phyloP scores from a whole-genome alignment of 2,329 filamentous ascomycete genomes.

The Talaromyces sp. region DNA sequence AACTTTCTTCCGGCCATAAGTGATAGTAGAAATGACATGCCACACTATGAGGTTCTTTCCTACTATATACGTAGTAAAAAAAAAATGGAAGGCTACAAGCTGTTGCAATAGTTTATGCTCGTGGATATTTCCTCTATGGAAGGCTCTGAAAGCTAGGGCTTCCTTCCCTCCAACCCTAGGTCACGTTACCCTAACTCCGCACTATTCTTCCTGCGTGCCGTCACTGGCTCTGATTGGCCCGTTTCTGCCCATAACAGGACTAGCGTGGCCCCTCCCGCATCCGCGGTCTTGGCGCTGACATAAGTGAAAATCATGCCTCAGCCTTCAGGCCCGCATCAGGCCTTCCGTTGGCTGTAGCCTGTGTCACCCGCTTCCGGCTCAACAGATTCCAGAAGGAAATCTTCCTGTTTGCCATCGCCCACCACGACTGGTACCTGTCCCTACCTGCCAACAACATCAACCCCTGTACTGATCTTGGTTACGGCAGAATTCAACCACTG shows the following conservation, averaged over 20 bases:
- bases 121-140: no score
- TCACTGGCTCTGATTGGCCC: not conserved
- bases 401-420: not conserved
- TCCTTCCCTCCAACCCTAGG: no score
- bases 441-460: not conserved
- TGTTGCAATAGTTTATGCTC: no score
- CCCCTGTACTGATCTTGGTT: not conserved
- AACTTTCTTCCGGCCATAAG: no score
- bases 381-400: slow-evolving; percentile 2
- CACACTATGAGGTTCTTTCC: no score
- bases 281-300: slow-evolving; percentile 4
- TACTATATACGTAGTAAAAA: no score
- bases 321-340: not conserved
- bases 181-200: no score
- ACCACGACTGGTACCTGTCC: not conserved
- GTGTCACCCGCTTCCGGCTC: not conserved
- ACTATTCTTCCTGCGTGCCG: no score
- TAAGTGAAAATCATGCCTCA: not conserved
- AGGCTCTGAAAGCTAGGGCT: no score
- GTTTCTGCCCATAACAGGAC: not conserved
- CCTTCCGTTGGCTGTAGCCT: not conserved
- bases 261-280: not conserved
- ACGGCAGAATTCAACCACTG: slow-evolving; percentile 10
- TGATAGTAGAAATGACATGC: no score
- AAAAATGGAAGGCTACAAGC: no score